These are phyloP conservation scores for Claviceps paspali DNA, from an alignment of 2,329 filamentous ascomycete genomes.

Conservation along the genomic window DNA sequence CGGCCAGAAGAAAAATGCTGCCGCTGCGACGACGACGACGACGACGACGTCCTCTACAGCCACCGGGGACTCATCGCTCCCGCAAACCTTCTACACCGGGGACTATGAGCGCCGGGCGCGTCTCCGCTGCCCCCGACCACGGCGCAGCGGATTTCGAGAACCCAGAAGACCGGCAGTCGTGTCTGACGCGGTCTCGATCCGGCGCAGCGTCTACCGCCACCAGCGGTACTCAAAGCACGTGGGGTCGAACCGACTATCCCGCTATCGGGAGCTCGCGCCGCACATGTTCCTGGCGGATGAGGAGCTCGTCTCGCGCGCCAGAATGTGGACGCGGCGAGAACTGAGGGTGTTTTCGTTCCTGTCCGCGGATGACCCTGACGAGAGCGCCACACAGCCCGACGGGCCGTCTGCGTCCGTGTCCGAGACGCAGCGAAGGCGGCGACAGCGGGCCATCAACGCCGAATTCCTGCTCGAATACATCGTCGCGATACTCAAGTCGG, in stretches of 20 bases:
- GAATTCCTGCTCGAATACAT: constrained; percentile 83
- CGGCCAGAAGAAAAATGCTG: constrained; percentile 25
- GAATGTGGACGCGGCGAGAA: constrained; percentile 71
- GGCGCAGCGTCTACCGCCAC: constrained; percentile 58
- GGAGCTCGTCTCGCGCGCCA: constrained; percentile 58
- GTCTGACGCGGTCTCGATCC: constrained; percentile 22
- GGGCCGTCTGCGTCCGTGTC: constrained; percentile 19
- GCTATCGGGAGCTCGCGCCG: constrained; percentile 60
- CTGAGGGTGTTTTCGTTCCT: constrained; percentile 71
- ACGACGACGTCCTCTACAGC: not conserved
- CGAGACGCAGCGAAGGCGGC: constrained; percentile 18
- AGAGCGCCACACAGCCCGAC: constrained; percentile 8
- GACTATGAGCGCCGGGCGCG: not conserved
- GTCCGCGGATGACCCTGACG: constrained; percentile 16
- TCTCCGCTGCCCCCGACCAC: not conserved
- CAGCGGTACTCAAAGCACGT: constrained; percentile 66
- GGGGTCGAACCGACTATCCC: constrained; percentile 64
- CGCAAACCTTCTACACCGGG: not conserved
- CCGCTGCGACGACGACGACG: not conserved
- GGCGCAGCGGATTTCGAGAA: constrained; percentile 4
- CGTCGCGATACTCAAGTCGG: constrained; percentile 64
- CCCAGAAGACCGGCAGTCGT: not conserved
- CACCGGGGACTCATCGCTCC: constrained; percentile 1
- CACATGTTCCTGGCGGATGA: constrained; percentile 46
- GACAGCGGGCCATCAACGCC: constrained; percentile 33